Conservation (phyloP, 2,329 filamentous ascomycete species). For the Colletotrichum truncatum region DNA sequence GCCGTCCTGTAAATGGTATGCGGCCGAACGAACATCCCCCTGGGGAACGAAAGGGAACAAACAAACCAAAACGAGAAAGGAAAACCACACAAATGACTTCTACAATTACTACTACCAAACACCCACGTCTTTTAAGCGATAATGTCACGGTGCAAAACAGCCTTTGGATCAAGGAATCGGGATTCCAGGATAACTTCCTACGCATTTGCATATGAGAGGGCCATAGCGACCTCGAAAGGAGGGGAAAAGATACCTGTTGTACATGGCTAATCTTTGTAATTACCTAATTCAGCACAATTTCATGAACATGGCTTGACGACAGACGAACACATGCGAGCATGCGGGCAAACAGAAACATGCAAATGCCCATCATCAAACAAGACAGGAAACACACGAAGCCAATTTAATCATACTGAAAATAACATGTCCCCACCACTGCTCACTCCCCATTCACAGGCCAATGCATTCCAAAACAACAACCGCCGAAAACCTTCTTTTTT, state of each 20-base stretch:
- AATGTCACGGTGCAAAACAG: conserved; percentile 7
- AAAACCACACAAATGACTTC: not conserved
- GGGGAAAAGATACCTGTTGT: not conserved
- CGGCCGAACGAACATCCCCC: too few species aligned
- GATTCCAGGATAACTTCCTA: not conserved
- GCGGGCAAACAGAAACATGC: too few species aligned
- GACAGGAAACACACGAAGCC: not conserved
- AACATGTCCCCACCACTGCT: too few species aligned
- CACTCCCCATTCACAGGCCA: too few species aligned
- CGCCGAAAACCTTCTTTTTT: too few species aligned
- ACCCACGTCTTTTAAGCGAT: conserved; percentile 8
- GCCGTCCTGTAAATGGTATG: conserved; percentile 43
- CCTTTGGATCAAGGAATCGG: not conserved
- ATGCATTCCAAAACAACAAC: too few species aligned
- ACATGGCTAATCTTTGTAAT: conserved; percentile 27
- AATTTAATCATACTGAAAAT: too few species aligned
- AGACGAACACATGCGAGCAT: too few species aligned
- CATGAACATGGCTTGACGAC: too few species aligned
- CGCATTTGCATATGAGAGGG: too few species aligned
- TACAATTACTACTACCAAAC: not conserved
- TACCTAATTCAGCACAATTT: conserved; percentile 18
- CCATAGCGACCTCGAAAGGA: not conserved
- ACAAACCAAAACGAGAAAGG: not conserved
- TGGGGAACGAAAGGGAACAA: too few species aligned
- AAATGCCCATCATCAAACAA: too few species aligned